A percentile compares a stretch with the other conserved stretches of the same genome.
Evolutionary conservation across 345 rosid species (phyloP).

Genomic region (Gossypium rotundifolium): DNA sequence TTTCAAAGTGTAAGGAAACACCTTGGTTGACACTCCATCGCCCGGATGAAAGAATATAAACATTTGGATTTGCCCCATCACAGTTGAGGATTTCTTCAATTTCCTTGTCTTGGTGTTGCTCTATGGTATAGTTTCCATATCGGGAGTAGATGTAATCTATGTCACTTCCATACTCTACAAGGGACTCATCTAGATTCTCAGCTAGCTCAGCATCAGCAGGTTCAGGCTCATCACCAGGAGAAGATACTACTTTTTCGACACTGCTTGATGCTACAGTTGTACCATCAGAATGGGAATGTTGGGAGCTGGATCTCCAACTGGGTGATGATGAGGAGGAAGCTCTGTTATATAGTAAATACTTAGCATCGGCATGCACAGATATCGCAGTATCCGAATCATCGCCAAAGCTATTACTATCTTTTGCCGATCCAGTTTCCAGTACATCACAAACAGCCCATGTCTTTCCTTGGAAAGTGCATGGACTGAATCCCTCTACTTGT

Average conservation of each 20-base stretch:
- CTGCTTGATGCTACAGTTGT: background rate
- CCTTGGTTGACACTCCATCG: conserved; percentile 64
- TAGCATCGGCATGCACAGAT: conserved; percentile 19
- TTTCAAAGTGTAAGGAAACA: conserved; percentile 14
- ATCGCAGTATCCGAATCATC: conserved; percentile 26
- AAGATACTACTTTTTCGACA: conserved; percentile 7
- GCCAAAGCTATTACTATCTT: conserved; percentile 41
- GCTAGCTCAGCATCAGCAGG: conserved; percentile 11
- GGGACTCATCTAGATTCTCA: conserved; percentile 23
- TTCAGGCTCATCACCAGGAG: conserved; percentile 10
- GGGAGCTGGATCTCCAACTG: conserved; percentile 12
- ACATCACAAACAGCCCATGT: conserved; percentile 9
- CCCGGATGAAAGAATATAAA: conserved; percentile 59
- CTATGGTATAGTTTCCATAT: conserved; percentile 26
- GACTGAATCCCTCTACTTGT: conserved; percentile 10
- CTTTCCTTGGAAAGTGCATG: conserved; percentile 12
- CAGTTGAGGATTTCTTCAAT: conserved; percentile 33
- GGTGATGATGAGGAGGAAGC: conserved; percentile 22
- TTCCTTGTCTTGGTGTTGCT: conserved; percentile 41
- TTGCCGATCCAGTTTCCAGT: conserved; percentile 32
- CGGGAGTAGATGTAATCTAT: conserved; percentile 23
- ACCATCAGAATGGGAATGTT: conserved; percentile 5
- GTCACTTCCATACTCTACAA: conserved; percentile 21
- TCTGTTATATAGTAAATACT: conserved; percentile 2
- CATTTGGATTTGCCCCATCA: conserved; percentile 28